phyloP scores from a whole-genome alignment of 768 basidiomycete species.

The Lactarius sanguifluus region DNA sequence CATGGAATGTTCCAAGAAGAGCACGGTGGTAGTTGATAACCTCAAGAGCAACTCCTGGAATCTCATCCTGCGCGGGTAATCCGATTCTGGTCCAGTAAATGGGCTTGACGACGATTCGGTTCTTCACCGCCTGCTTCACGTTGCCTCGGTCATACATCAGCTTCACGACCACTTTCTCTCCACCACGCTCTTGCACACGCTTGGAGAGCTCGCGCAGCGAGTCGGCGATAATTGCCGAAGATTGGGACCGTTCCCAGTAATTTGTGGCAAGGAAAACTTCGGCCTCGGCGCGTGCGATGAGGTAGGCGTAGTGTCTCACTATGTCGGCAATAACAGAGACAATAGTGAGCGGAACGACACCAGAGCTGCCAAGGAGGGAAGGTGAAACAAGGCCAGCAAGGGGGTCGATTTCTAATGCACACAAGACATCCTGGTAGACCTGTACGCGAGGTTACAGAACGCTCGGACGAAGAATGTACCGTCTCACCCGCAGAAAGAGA shows the following conservation, averaged over 20 bases:
- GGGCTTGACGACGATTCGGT: constrained; percentile 48
- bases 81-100: constrained; percentile 50
- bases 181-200: constrained; percentile 43
- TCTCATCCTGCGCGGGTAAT: constrained; percentile 53
- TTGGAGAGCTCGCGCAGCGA: constrained; percentile 40
- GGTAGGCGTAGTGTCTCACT: constrained; percentile 64
- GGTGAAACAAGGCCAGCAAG: constrained; percentile 60
- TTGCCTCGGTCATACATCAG: constrained; percentile 70
- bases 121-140: constrained; percentile 48
- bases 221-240: constrained; percentile 50
- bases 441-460: constrained; percentile 29
- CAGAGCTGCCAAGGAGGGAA: constrained; percentile 58
- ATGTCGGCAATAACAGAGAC: constrained; percentile 71
- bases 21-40: constrained; percentile 59
- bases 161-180: constrained; percentile 57
- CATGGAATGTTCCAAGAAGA: constrained; percentile 66
- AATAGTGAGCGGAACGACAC: constrained; percentile 61
- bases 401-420: constrained; percentile 54
- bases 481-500: constrained; percentile 57
- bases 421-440: constrained; percentile 64
- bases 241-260: constrained; percentile 54
- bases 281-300: constrained; percentile 58
- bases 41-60: constrained; percentile 60
- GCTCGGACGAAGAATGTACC: constrained; percentile 1
- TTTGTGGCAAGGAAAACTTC: constrained; percentile 72